Evolutionary conservation across 2,329 filamentous ascomycete genomes (phyloP).

Genomic region (Ceratocystis huliohia): DNA sequence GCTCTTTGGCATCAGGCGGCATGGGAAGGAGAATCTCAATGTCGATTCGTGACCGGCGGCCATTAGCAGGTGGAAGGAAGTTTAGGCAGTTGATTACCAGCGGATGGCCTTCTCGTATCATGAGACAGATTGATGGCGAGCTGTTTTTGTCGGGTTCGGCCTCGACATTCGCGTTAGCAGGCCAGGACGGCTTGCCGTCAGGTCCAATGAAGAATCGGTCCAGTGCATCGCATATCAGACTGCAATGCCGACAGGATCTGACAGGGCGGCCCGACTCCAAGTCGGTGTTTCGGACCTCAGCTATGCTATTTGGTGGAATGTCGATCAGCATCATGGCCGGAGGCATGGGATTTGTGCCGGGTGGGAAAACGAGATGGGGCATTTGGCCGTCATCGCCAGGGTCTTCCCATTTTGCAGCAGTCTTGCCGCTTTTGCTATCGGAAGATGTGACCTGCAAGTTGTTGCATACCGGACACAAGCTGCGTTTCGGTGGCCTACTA

Average conservation of each 20-base stretch:
- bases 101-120: constrained; percentile 17
- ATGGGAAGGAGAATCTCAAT: constrained; percentile 18
- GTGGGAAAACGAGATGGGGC: constrained; percentile 12
- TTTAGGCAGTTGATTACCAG: constrained; percentile 20
- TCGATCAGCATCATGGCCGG: constrained; percentile 20
- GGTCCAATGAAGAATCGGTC: constrained; percentile 12
- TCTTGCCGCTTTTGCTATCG: constrained; percentile 17
- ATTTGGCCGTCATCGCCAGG: constrained; percentile 13
- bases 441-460: constrained; percentile 18
- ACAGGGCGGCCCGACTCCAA: constrained; percentile 8
- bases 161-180: constrained; percentile 7
- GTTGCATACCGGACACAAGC: constrained; percentile 19
- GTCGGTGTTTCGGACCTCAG: constrained; percentile 16
- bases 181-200: constrained; percentile 4
- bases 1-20: constrained; percentile 14
- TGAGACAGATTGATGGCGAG: constrained; percentile 18
- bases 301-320: constrained; percentile 17
- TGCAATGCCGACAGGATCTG: constrained; percentile 15
- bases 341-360: constrained; percentile 17
- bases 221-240: constrained; percentile 16
- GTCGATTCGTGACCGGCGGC: constrained; percentile 19
- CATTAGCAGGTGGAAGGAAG: constrained; percentile 15
- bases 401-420: constrained; percentile 18
- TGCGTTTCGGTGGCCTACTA: constrained; percentile 12
- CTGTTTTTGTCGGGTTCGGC: constrained; percentile 16